phyloP scores from a whole-genome alignment of 768 basidiomycete genomes.

The Termitomyces sp. region DNA sequence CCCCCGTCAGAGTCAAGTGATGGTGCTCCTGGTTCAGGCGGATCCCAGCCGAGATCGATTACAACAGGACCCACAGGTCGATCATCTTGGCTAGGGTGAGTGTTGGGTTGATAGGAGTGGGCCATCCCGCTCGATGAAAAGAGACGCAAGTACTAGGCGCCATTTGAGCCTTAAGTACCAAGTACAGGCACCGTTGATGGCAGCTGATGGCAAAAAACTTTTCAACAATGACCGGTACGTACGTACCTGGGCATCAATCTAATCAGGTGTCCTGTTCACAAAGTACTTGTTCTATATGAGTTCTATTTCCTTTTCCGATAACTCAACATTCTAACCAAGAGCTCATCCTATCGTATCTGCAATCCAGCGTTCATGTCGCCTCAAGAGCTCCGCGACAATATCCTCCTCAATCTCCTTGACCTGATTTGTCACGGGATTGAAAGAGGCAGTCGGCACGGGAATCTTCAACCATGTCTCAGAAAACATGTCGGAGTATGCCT shows the following conservation, averaged over 20 bases:
- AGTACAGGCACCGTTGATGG: too few relatives aligned
- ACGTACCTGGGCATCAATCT: too few relatives aligned
- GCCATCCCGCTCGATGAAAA: background rate
- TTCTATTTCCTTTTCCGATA: background rate
- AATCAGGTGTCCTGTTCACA: too few relatives aligned
- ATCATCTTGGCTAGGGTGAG: background rate
- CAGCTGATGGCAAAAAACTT: too few relatives aligned
- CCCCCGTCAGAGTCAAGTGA: background rate
- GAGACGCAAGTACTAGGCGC: background rate
- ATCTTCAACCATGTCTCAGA: conserved; percentile 64
- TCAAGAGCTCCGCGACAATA: conserved; percentile 73
- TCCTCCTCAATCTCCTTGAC: conserved; percentile 90
- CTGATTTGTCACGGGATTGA: conserved; percentile 25
- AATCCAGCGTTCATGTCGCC: conserved; percentile 72
- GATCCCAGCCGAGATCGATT: background rate
- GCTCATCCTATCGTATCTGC: conserved; percentile 10
- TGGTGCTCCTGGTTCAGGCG: background rate
- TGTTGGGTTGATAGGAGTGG: background rate
- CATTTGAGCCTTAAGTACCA: too few relatives aligned
- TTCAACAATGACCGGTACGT: too few relatives aligned
- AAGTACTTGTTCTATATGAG: too few relatives aligned
- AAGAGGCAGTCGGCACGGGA: conserved; percentile 30
- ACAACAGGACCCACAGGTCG: background rate
- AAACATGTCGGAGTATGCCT: conserved; percentile 23
- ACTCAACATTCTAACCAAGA: background rate